These are phyloP conservation scores for Batrachochytrium dendrobatidis DNA, from an alignment of 371 early-diverging fungal species.

Conservation along the genomic window DNA sequence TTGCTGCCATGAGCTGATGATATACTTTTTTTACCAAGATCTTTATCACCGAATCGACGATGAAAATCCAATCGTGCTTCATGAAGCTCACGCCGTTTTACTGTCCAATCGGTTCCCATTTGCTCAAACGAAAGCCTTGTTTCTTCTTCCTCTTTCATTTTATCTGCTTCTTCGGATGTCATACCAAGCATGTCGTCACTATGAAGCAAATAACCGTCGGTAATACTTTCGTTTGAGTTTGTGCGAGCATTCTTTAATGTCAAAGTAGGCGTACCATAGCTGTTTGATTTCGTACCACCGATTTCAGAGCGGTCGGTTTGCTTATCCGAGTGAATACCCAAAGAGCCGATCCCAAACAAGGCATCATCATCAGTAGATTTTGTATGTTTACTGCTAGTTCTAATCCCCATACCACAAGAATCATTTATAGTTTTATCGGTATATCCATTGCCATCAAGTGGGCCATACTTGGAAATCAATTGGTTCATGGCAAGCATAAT, in stretches of 20 bases:
- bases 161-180: conserved; percentile 2
- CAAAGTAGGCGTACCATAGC: not conserved
- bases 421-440: conserved; percentile 2
- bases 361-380: too few species aligned
- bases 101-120: conserved; percentile 5
- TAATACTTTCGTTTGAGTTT: conserved; percentile 5
- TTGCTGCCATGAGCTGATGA: too few species aligned
- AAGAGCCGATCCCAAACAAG: too few species aligned
- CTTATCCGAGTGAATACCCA: not conserved
- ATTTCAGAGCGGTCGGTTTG: not conserved
- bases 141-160: conserved; percentile 7
- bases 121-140: conserved; percentile 6
- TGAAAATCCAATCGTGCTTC: conserved; percentile 3
- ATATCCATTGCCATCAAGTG: conserved; percentile 5
- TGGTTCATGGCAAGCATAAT: conserved; percentile 12
- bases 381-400: too few species aligned
- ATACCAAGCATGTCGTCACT: conserved; percentile 1
- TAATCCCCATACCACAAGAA: too few species aligned
- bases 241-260: not conserved
- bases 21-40: not conserved
- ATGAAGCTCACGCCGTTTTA: conserved; percentile 6
- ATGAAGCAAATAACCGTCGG: conserved; percentile 7
- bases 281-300: not conserved
- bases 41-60: conserved; percentile 3
- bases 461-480: conserved; percentile 4